Percentiles rank a stretch among this genome's conserved stretches.
phyloP scores from a whole-genome alignment of 2,329 filamentous ascomycete species.

The Aspergillus sp. region DNA sequence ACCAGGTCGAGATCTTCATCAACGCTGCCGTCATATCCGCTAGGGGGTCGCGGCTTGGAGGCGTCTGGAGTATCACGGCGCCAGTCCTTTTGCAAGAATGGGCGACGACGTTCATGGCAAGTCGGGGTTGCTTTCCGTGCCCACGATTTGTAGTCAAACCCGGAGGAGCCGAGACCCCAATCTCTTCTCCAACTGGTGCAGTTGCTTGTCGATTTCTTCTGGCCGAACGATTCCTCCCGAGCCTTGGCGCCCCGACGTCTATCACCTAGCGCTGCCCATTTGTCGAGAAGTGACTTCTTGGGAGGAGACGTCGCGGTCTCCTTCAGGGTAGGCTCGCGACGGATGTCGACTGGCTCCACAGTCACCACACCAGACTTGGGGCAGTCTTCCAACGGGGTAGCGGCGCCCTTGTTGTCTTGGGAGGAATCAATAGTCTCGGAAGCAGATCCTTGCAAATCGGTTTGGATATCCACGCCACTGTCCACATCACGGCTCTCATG shows the following conservation, averaged over 20 bases:
- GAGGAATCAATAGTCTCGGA: conserved; percentile 47
- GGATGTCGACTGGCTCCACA: conserved; percentile 51
- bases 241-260: conserved; percentile 63
- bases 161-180: conserved; percentile 32
- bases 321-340: conserved; percentile 48
- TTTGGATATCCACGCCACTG: conserved; percentile 35
- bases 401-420: conserved; percentile 23
- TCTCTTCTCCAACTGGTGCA: conserved; percentile 39
- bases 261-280: conserved; percentile 84
- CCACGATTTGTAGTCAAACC: conserved; percentile 29
- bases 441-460: conserved; percentile 49
- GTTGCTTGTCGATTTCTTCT: conserved; percentile 39
- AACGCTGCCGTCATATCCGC: conserved; percentile 46
- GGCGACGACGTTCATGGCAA: conserved; percentile 26
- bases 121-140: conserved; percentile 27
- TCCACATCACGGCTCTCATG: conserved; percentile 59
- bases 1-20: conserved; percentile 85
- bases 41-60: conserved; percentile 24
- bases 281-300: conserved; percentile 54
- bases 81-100: conserved; percentile 41
- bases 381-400: conserved; percentile 3
- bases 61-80: conserved; percentile 34
- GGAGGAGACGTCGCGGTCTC: conserved; percentile 43
- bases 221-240: conserved; percentile 47
- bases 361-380: conserved; percentile 7